A percentile compares a stretch with the other conserved stretches of the same genome.
These are phyloP conservation scores for Strigomonas galati DNA, from an alignment of 208 protist species.

Conservation along the genomic window DNA sequence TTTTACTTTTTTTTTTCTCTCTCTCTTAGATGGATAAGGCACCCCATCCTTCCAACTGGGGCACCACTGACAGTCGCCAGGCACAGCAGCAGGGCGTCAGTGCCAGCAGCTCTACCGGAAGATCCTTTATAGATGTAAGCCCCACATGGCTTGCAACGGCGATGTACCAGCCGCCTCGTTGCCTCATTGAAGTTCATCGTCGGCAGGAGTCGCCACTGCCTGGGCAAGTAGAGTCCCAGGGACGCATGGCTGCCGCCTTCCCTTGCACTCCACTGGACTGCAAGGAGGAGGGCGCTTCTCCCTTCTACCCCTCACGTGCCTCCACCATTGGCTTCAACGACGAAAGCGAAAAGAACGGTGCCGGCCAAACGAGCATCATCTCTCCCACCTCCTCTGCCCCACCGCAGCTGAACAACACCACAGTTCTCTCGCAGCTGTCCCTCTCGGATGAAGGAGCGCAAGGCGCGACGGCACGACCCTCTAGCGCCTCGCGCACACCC, in stretches of 20 bases:
- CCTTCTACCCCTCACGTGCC: too few species aligned
- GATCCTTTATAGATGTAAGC: background rate
- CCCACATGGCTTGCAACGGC: background rate
- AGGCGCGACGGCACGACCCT: background rate
- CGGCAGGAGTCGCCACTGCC: too few species aligned
- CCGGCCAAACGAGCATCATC: background rate
- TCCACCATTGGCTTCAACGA: slow-evolving; percentile 2
- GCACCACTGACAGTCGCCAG: too few species aligned
- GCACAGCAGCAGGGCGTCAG: too few species aligned
- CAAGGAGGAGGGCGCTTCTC: too few species aligned
- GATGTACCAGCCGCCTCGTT: background rate
- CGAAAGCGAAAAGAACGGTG: background rate
- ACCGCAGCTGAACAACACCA: background rate
- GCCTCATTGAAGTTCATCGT: background rate
- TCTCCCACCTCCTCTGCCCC: background rate
- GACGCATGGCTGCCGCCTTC: too few species aligned
- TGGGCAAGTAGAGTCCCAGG: too few species aligned
- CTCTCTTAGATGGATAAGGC: background rate
- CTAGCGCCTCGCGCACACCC: background rate
- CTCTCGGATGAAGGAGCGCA: background rate
- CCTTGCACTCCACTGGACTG: too few species aligned
- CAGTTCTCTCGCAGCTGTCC: background rate
- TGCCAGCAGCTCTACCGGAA: background rate
- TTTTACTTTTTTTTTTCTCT: background rate
- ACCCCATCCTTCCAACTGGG: background rate